These are phyloP conservation scores for Ophiostoma pallidulum DNA, from an alignment of 2,329 filamentous ascomycete species.

Conservation along the genomic window DNA sequence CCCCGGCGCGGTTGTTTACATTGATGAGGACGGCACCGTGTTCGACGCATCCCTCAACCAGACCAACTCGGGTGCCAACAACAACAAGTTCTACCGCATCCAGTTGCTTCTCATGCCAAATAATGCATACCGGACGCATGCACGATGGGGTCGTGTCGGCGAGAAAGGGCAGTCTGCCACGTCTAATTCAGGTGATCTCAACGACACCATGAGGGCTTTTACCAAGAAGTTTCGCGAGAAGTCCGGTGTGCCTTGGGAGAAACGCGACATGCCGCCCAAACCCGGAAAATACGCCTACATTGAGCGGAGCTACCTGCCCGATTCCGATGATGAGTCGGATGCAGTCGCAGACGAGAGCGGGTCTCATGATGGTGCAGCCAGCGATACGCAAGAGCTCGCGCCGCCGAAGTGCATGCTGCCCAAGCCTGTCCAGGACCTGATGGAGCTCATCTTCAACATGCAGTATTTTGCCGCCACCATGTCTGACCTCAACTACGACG, in stretches of 20 bases:
- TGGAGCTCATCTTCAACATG: constrained; percentile 77
- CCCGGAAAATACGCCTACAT: constrained; percentile 69
- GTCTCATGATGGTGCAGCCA: constrained; percentile 6
- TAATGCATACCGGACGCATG: constrained; percentile 53
- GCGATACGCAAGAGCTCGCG: constrained; percentile 21
- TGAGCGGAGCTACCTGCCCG: constrained; percentile 65
- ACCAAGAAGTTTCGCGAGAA: constrained; percentile 55
- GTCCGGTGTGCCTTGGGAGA: constrained; percentile 46
- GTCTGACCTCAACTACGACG: constrained; percentile 59
- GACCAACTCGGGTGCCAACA: constrained; percentile 60
- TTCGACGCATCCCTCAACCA: constrained; percentile 75
- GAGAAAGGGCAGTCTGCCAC: constrained; percentile 42
- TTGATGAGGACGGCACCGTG: constrained; percentile 56
- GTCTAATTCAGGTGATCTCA: constrained; percentile 33
- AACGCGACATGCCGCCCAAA: constrained; percentile 47
- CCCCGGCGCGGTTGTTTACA: constrained; percentile 45
- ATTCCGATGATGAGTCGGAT: constrained; percentile 46
- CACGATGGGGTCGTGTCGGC: constrained; percentile 71
- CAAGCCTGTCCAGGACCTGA: constrained; percentile 53
- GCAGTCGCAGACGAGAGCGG: no score
- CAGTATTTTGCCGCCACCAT: constrained; percentile 60
- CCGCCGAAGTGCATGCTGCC: constrained; percentile 47
- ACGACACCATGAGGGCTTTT: constrained; percentile 40
- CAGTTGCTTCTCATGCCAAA: constrained; percentile 45
- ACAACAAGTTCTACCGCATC: constrained; percentile 75